Conservation (phyloP, 495 filamentous ascomycete genomes). For the Aspergillus asperescens region DNA sequence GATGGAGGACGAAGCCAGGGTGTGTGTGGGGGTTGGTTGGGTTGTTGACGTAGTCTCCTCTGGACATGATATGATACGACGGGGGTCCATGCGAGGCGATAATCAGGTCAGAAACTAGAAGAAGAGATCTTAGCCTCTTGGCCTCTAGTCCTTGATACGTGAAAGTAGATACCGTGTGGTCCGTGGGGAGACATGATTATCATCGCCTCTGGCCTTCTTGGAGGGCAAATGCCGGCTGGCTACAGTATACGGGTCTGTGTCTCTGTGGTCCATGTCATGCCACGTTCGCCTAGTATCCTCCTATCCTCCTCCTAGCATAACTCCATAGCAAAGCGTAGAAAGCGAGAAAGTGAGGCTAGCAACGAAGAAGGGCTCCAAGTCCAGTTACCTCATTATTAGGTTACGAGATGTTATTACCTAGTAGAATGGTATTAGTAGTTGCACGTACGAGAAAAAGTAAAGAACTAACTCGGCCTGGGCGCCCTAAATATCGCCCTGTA, state of each 20-base stretch:
- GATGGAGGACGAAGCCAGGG: no score
- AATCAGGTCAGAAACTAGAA: background rate
- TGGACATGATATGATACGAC: no score
- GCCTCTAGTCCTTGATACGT: background rate
- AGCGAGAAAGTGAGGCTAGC: constrained; percentile 11
- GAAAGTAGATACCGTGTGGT: no score
- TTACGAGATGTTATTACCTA: constrained; percentile 1
- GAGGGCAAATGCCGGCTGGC: background rate
- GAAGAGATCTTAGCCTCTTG: no score
- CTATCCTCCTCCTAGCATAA: no score
- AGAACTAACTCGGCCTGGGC: no score
- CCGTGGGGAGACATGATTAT: background rate
- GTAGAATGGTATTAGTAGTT: background rate
- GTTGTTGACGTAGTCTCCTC: no score
- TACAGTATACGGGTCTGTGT: no score
- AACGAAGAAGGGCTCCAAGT: background rate
- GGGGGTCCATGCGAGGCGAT: no score
- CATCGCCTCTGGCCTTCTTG: background rate
- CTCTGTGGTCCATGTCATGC: background rate
- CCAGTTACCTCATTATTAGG: background rate
- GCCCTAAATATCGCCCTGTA: background rate
- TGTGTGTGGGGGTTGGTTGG: no score
- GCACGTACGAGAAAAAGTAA: background rate
- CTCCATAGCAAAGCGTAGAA: background rate
- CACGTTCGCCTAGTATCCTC: background rate